A percentile compares a stretch with the other conserved stretches of the same genome.
These are phyloP conservation scores for Malassezia caprae DNA, from an alignment of 1,284 basidiomycete species.

Conservation along the genomic window DNA sequence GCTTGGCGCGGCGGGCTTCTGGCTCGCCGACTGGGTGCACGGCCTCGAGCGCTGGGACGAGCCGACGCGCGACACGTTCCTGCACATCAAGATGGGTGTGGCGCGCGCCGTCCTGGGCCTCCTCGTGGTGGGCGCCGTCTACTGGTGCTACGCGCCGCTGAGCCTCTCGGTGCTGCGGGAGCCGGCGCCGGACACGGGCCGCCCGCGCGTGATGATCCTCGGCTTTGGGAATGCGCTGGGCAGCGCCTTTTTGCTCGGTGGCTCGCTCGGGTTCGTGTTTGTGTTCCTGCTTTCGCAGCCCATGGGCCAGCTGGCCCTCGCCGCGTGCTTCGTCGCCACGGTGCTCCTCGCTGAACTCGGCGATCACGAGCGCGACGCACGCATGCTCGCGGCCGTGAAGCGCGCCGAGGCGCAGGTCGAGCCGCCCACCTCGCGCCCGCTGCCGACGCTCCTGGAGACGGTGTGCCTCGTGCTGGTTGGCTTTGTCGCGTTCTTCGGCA, in stretches of 20 bases:
- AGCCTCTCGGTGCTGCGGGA: slow-evolving; percentile 31
- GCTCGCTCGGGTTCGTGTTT: slow-evolving; percentile 59
- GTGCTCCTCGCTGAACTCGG: slow-evolving; percentile 31
- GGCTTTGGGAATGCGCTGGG: slow-evolving; percentile 87
- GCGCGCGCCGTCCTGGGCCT: slow-evolving; percentile 24
- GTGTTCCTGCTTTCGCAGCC: slow-evolving; percentile 64
- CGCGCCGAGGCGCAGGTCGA: background rate
- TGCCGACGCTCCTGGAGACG: slow-evolving; percentile 20
- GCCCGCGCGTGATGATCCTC: slow-evolving; percentile 56
- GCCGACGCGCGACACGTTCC: slow-evolving; percentile 11
- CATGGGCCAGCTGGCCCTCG: slow-evolving; percentile 68
- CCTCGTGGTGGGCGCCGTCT: slow-evolving; percentile 18
- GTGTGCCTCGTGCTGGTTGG: slow-evolving; percentile 23
- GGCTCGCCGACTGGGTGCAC: slow-evolving; percentile 34
- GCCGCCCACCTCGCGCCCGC: background rate
- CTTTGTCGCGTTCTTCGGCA: slow-evolving; percentile 65
- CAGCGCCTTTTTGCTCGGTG: slow-evolving; percentile 72
- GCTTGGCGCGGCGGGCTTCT: slow-evolving; percentile 31
- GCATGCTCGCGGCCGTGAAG: slow-evolving; percentile 15
- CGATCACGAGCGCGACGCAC: slow-evolving; percentile 30
- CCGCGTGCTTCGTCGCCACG: slow-evolving; percentile 56
- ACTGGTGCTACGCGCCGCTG: slow-evolving; percentile 39
- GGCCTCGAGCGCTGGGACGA: slow-evolving; percentile 13
- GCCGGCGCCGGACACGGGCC: slow-evolving; percentile 4
- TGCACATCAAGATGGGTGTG: slow-evolving; percentile 23